A percentile compares a stretch with the other conserved stretches of the same genome.
Conservation (phyloP, 768 basidiomycete genomes). For the Pleurotus tuoliensis region DNA sequence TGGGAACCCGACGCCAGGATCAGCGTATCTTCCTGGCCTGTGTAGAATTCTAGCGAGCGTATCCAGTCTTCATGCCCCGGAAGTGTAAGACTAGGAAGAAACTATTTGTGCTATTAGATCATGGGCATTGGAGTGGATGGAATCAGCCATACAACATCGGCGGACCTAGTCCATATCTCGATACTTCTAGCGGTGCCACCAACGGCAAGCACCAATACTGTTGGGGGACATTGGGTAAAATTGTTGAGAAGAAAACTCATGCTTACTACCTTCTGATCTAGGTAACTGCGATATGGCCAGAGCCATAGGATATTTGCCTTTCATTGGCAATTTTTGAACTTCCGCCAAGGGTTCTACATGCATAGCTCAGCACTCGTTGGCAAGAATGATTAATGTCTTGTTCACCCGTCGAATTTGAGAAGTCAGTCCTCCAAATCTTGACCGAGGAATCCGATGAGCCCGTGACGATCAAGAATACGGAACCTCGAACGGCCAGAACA, state of each 20-base stretch:
- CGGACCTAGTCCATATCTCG: conserved; percentile 71
- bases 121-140: not conserved
- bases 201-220: conserved; percentile 72
- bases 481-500: conserved; percentile 21
- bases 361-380: too few species aligned
- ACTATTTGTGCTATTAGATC: conserved; percentile 43
- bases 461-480: conserved; percentile 43
- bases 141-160: conserved; percentile 40
- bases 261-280: conserved; percentile 49
- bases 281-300: conserved; percentile 66
- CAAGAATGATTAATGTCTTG: too few species aligned
- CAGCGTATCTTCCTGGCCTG: conserved; percentile 39
- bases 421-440: conserved; percentile 63
- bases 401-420: too few species aligned
- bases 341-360: conserved; percentile 33
- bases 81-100: conserved; percentile 44
- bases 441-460: conserved; percentile 81
- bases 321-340: conserved; percentile 57
- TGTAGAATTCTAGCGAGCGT: conserved; percentile 68
- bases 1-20: conserved; percentile 92
- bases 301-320: conserved; percentile 73
- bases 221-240: too few species aligned
- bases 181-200: conserved; percentile 79
- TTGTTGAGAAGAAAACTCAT: too few species aligned
- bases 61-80: conserved; percentile 97